Conservation (phyloP, 139 green algal species). For the Tetraselmis striata region DNA sequence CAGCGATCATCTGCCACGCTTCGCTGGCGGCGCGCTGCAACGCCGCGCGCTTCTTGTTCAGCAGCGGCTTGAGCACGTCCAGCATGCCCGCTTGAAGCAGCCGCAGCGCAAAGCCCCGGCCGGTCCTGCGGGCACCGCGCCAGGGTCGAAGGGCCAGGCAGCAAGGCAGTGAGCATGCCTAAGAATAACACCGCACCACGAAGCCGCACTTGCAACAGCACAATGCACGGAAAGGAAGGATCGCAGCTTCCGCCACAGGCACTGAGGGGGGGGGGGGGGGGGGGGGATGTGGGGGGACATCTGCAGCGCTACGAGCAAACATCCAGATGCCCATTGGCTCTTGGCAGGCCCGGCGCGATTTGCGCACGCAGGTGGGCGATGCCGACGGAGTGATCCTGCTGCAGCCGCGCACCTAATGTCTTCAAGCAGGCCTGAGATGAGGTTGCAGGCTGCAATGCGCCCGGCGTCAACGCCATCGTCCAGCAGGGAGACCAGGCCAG, state of each 20-base stretch:
- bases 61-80: background rate
- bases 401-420: background rate
- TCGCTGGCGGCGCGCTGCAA: background rate
- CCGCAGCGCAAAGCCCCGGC: background rate
- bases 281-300: too few relatives aligned
- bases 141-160: background rate
- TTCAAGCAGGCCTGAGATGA: background rate
- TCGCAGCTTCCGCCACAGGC: background rate
- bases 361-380: background rate
- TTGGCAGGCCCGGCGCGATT: background rate
- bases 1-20: background rate
- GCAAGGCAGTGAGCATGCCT: background rate
- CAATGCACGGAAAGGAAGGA: background rate
- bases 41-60: background rate
- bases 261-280: too few relatives aligned
- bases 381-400: too few relatives aligned
- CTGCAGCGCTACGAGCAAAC: too few relatives aligned
- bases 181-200: background rate
- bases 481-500: background rate
- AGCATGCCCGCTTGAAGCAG: background rate
- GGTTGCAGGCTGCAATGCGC: background rate
- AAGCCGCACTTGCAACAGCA: background rate
- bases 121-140: background rate
- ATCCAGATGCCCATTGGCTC: background rate
- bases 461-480: background rate